phyloP scores from a whole-genome alignment of 768 basidiomycete species.

The Imleria badia region DNA sequence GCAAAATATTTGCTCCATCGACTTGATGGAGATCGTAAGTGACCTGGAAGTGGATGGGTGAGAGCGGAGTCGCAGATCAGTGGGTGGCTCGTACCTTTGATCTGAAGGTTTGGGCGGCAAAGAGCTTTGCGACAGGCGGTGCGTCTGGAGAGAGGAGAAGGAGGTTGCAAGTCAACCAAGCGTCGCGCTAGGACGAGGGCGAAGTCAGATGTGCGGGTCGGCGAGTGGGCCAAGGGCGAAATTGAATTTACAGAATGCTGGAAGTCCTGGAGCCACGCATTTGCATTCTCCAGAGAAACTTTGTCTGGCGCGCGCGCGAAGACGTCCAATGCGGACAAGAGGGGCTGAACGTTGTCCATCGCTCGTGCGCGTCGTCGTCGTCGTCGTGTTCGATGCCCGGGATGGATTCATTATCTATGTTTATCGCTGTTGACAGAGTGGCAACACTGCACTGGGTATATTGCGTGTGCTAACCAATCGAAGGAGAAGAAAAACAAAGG shows the following conservation, averaged over 20 bases:
- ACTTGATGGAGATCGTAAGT: conserved; percentile 94
- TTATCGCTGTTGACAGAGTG: conserved; percentile 34
- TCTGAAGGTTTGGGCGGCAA: conserved; percentile 96
- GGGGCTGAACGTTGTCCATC: conserved; percentile 70
- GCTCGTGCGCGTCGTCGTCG: conserved; percentile 12
- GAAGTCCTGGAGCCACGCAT: conserved; percentile 96
- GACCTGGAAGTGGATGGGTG: conserved; percentile 59
- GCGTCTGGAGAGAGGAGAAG: conserved; percentile 81
- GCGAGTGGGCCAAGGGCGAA: conserved; percentile 61
- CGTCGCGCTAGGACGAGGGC: conserved; percentile 81
- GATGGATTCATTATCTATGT: conserved; percentile 25
- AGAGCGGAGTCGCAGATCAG: conserved; percentile 25
- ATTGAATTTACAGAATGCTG: conserved; percentile 96
- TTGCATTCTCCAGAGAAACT: conserved; percentile 78
- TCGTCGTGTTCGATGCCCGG: not conserved
- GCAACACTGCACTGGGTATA: conserved; percentile 36
- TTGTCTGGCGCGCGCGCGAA: conserved; percentile 84
- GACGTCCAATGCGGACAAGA: conserved; percentile 76
- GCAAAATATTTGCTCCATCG: conserved; percentile 62
- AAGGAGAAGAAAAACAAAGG: conserved; percentile 4
- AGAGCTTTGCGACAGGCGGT: conserved; percentile 79
- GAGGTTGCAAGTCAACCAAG: conserved; percentile 94
- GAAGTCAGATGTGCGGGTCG: conserved; percentile 65
- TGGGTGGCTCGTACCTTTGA: conserved; percentile 66
- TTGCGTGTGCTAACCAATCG: conserved; percentile 20